Percentiles rank a stretch among this genome's conserved stretches.
These are phyloP conservation scores for Begonia peltatifolia DNA, from an alignment of 306 rosid species.

Conservation along the genomic window DNA sequence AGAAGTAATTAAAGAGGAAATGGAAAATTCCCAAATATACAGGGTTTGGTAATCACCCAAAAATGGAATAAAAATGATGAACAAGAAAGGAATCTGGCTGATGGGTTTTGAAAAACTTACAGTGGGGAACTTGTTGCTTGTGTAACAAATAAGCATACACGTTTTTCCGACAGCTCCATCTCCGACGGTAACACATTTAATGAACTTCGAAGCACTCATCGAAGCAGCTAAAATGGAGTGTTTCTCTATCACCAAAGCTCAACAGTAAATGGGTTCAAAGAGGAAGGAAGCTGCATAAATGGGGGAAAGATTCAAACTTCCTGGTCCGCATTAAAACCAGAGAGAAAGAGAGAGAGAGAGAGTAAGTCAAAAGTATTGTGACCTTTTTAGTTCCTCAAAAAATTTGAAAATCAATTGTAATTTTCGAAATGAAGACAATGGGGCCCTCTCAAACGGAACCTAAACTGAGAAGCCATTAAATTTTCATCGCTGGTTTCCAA, in stretches of 20 bases:
- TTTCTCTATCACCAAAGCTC: too few relatives aligned
- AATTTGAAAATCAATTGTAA: constrained; percentile 5
- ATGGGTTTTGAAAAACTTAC: constrained; percentile 27
- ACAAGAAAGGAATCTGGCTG: constrained; percentile 7
- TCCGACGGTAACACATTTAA: constrained; percentile 97
- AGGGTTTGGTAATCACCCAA: background rate
- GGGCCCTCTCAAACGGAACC: constrained; percentile 4
- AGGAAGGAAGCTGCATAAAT: too few relatives aligned
- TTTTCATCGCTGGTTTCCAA: constrained; percentile 10
- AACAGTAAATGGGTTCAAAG: too few relatives aligned
- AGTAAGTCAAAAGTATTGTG: constrained; percentile 1
- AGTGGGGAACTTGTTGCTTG: constrained; percentile 94
- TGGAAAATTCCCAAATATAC: background rate
- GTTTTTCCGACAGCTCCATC: constrained; percentile 99
- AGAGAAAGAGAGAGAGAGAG: constrained; percentile 1
- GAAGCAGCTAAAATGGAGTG: too few relatives aligned
- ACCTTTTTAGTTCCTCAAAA: constrained; percentile 5
- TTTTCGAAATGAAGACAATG: constrained; percentile 3
- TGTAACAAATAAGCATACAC: constrained; percentile 97
- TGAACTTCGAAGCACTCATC: constrained; percentile 96
- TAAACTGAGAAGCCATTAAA: background rate
- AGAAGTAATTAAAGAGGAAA: background rate
- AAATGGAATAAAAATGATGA: constrained; percentile 7
- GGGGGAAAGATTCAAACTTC: too few relatives aligned
- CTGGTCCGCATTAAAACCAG: background rate